Evolutionary conservation across 306 rosid genomes (phyloP).

Genomic region (Vachellia pachyceras): DNA sequence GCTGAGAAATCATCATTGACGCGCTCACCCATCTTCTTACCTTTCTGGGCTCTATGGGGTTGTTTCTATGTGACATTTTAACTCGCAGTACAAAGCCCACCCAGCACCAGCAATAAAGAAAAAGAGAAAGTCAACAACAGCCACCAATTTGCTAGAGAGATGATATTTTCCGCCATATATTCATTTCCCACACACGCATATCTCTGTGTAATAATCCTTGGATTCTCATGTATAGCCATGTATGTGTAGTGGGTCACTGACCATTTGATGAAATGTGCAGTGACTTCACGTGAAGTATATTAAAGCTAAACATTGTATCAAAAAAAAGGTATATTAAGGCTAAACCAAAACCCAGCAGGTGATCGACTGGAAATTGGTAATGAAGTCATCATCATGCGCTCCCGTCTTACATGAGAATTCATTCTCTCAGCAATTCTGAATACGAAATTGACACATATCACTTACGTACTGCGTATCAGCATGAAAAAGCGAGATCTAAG

Average conservation of each 20-base stretch:
- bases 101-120: background rate
- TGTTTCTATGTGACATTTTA: background rate
- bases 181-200: background rate
- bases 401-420: slow-evolving; percentile 9
- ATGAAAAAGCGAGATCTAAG: background rate
- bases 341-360: background rate
- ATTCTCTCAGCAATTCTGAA: background rate
- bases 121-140: background rate
- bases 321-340: too few species aligned
- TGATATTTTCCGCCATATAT: slow-evolving; percentile 3
- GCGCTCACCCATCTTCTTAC: background rate
- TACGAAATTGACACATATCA: too few species aligned
- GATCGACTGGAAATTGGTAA: background rate
- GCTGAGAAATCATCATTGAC: background rate
- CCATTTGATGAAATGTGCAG: slow-evolving; percentile 26
- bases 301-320: too few species aligned
- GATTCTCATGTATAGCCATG: background rate
- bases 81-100: background rate
- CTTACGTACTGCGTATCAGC: background rate
- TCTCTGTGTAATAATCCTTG: background rate
- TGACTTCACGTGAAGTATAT: slow-evolving; percentile 31
- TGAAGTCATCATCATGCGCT: background rate
- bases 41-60: background rate
- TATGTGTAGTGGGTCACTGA: slow-evolving; percentile 30
- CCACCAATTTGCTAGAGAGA: background rate